A percentile compares a stretch with the other conserved stretches of the same genome.
These are phyloP conservation scores for Friedmanniomyces endolithicus DNA, from an alignment of 495 filamentous ascomycete species.

Conservation along the genomic window DNA sequence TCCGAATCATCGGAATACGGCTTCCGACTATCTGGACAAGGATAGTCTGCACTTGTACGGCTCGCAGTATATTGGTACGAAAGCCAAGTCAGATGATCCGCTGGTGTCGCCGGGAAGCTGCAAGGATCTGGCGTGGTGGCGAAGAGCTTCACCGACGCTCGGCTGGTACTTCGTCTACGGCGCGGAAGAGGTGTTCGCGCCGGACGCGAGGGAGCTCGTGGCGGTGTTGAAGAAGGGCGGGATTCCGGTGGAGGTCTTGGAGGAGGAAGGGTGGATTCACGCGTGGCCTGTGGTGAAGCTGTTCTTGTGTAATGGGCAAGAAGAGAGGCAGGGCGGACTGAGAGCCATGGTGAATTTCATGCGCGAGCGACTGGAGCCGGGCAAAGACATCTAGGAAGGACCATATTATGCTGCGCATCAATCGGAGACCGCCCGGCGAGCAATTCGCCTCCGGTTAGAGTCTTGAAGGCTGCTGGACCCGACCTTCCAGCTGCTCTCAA, in stretches of 20 bases:
- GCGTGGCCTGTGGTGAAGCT: conserved; percentile 66
- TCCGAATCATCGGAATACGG: conserved; percentile 41
- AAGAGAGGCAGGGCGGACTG: conserved; percentile 47
- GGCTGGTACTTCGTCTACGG: conserved; percentile 57
- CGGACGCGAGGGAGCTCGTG: conserved; percentile 46
- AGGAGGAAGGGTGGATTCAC: conserved; percentile 54
- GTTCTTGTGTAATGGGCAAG: conserved; percentile 46
- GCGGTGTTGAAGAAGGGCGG: conserved; percentile 36
- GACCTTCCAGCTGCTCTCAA: no score
- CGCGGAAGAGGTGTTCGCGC: conserved; percentile 57
- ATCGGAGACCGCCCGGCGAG: no score
- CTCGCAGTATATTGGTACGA: conserved; percentile 46
- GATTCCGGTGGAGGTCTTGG: conserved; percentile 35
- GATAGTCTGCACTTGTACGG: conserved; percentile 49
- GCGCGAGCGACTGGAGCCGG: conserved; percentile 4
- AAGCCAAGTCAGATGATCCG: conserved; percentile 36
- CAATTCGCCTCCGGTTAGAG: no score
- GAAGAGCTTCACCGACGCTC: conserved; percentile 40
- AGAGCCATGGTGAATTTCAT: conserved; percentile 37
- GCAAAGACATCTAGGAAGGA: background rate
- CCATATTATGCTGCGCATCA: no score
- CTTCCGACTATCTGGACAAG: conserved; percentile 49
- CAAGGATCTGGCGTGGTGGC: conserved; percentile 51
- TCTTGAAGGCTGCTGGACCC: no score
- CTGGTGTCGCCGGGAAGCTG: conserved; percentile 56